Conservation (phyloP, 2,329 filamentous ascomycete species). For the Didymosphaeria variabile region DNA sequence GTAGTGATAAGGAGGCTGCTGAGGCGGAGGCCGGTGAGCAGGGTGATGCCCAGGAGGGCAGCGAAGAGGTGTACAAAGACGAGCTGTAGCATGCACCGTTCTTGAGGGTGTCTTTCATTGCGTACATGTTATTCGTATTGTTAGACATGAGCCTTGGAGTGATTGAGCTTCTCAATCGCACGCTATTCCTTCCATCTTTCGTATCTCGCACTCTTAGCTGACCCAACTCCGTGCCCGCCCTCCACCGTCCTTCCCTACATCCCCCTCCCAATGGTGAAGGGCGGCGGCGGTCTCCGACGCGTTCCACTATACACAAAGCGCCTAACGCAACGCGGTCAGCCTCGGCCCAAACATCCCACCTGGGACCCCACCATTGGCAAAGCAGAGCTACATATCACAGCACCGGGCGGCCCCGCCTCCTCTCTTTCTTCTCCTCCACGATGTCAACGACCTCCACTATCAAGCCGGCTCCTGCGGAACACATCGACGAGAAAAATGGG, state of each 20-base stretch:
- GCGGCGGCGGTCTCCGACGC: not conserved
- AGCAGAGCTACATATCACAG: constrained; percentile 6
- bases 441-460: constrained; percentile 46
- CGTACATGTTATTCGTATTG: not conserved
- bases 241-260: too few species aligned
- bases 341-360: constrained; percentile 7
- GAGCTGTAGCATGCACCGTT: constrained; percentile 43
- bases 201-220: too few species aligned
- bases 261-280: not conserved
- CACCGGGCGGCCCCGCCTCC: constrained; percentile 1
- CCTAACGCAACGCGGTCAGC: not conserved
- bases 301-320: not conserved
- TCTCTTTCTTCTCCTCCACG: constrained; percentile 35
- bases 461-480: constrained; percentile 39
- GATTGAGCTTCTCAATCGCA: not conserved
- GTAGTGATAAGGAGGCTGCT: constrained; percentile 26
- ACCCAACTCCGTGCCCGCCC: too few species aligned
- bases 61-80: constrained; percentile 53
- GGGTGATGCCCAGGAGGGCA: constrained; percentile 43
- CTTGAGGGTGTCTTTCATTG: not conserved
- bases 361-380: not conserved
- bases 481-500: constrained; percentile 49
- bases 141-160: not conserved
- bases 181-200: not conserved
- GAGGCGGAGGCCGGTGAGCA: constrained; percentile 25